These are phyloP conservation scores for Phoenix roebelenii DNA, from an alignment of 176 grass and related monocot species.

Conservation along the genomic window DNA sequence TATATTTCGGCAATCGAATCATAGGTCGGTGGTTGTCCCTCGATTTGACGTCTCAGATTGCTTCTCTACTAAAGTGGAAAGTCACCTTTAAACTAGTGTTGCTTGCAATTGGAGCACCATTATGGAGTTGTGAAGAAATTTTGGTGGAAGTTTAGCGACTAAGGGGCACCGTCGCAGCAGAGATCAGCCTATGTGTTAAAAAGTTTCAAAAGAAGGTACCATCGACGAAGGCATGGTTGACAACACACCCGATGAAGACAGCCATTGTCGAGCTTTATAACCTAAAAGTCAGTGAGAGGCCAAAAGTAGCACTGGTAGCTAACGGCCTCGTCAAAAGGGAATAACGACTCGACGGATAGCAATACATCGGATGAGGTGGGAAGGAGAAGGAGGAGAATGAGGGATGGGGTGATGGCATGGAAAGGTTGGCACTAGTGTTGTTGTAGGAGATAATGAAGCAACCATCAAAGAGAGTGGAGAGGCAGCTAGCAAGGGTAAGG, in stretches of 20 bases:
- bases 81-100: neutral
- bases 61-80: constrained; percentile 2
- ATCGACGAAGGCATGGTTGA: constrained; percentile 1
- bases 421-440: neutral
- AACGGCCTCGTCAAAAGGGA: constrained; percentile 4
- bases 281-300: neutral
- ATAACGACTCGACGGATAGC: neutral
- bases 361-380: neutral
- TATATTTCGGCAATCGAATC: neutral
- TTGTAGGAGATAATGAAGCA: constrained; percentile 1
- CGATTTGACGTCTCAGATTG: neutral
- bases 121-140: neutral
- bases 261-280: constrained; percentile 1
- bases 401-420: neutral
- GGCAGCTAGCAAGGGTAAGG: neutral
- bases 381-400: neutral
- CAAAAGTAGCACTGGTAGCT: constrained; percentile 8
- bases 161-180: neutral
- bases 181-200: constrained; percentile 8
- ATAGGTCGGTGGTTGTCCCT: neutral
- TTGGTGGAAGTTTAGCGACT: neutral
- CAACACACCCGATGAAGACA: neutral
- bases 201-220: constrained; percentile 7
- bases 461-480: neutral
- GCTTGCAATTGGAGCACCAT: neutral